Percentiles rank a stretch among this genome's conserved stretches.
Conservation (phyloP, 345 rosid genomes). For the Boechera stricta region DNA sequence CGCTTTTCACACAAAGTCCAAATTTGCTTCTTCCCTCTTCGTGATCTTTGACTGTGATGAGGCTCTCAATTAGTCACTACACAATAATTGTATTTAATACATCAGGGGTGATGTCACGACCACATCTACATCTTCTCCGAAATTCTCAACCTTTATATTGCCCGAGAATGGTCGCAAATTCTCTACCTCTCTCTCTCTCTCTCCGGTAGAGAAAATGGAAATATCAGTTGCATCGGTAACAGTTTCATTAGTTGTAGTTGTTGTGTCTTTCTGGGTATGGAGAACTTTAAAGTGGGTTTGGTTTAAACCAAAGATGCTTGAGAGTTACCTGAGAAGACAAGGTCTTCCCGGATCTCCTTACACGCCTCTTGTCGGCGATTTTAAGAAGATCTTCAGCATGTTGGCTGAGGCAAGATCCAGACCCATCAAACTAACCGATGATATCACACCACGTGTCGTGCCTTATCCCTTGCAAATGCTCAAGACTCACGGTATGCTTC, state of each 20-base stretch:
- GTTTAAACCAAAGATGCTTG: conserved; percentile 50
- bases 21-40: background rate
- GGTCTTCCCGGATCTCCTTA: conserved; percentile 47
- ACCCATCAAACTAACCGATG: conserved; percentile 40
- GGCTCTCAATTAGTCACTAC: background rate
- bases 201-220: conserved; percentile 16
- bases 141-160: background rate
- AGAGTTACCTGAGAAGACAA: conserved; percentile 41
- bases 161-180: background rate
- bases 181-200: background rate
- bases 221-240: conserved; percentile 12
- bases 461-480: conserved; percentile 37
- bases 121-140: conserved; percentile 8
- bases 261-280: conserved; percentile 40
- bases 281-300: conserved; percentile 47
- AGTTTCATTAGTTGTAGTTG: conserved; percentile 27
- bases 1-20: background rate
- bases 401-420: conserved; percentile 36
- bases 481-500: conserved; percentile 38
- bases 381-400: conserved; percentile 28
- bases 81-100: background rate
- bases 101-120: conserved; percentile 25
- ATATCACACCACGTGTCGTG: conserved; percentile 34
- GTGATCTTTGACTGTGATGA: background rate
- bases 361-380: conserved; percentile 43